Base-by-base conservation (phyloP, 2,329 filamentous ascomycete genomes). In the Ophiocordyceps polyrhachis-furcata region DNA sequence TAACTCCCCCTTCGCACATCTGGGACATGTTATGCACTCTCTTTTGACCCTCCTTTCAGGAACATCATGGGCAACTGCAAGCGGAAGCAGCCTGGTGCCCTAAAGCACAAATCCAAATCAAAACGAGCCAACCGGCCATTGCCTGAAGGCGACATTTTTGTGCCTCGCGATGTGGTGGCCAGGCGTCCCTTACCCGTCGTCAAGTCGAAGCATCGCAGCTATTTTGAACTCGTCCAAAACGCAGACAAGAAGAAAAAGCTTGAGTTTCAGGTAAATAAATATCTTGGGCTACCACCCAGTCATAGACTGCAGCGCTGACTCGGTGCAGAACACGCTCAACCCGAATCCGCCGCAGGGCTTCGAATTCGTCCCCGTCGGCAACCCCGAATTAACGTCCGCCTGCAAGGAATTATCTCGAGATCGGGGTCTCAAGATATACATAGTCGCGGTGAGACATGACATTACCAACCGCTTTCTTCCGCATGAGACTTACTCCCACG, bases 341-440 rank as follows among this genome's bases (percentile, higher is more conserved):
- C 61, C 57, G 43, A 59, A 60, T 2, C 74, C 76, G 14, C 75
- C 75, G 12, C 73, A 74, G 1, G 75, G 74, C 40, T 80, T 74
- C 54, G 68, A 71, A 49, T 80, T 79, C 54, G 69, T 81, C 40
- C 73, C 76, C 29, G 69, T 73, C 43, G 76, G 76, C 43, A 73
- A 80, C 50, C 76, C 76, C 20, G 65, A 70, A 49, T 60, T 81
- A 53, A 79, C 75, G 5, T 64, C 62, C 45, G 61, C 66, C 40
- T 81, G 77, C 64, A 81, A 81, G 58, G 76, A 81, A 52, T 57
- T 79, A 19, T 81, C 76, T 1, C 67, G 77, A 49, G 71, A 77
- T 51, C 64, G 66, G 43, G 75, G 69, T 51, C 74, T 73, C 41
- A 73, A 78, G 70, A 73, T 80, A 15, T 81, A 77, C 51, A 79